A percentile compares a stretch with the other conserved stretches of the same genome.
Conservation (phyloP, 2,329 filamentous ascomycete genomes). For the Truncatella angustata region DNA sequence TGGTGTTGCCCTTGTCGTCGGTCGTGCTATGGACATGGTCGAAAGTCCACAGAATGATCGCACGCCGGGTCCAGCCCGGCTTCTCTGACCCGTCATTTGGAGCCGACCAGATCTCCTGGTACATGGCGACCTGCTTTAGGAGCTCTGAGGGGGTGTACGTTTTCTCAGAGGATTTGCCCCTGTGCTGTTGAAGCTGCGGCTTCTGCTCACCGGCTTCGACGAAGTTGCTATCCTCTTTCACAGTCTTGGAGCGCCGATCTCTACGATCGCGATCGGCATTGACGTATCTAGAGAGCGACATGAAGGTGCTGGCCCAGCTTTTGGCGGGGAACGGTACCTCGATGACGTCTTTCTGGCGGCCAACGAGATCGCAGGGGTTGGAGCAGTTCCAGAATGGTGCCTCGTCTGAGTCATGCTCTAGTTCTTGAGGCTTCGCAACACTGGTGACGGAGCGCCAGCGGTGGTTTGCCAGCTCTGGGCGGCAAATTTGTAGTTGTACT, state of each 20-base stretch:
- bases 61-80: slow-evolving; percentile 52
- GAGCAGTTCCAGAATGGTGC: slow-evolving; percentile 42
- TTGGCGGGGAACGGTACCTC: slow-evolving; percentile 57
- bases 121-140: slow-evolving; percentile 62
- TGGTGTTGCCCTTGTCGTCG: slow-evolving; percentile 38
- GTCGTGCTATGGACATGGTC: slow-evolving; percentile 48
- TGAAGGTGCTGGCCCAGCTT: slow-evolving; percentile 58
- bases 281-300: slow-evolving; percentile 52
- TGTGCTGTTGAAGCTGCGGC: background rate
- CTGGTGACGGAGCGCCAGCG: slow-evolving; percentile 61
- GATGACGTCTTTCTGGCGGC: slow-evolving; percentile 37
- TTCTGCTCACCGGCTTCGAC: background rate
- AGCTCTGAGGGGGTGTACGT: slow-evolving; percentile 40
- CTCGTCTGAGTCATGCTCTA: slow-evolving; percentile 42
- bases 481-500: slow-evolving; percentile 57
- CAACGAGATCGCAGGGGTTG: slow-evolving; percentile 42
- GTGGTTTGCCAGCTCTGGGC: slow-evolving; percentile 51
- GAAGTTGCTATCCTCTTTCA: slow-evolving; percentile 33
- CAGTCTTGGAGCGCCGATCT: background rate
- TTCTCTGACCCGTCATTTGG: slow-evolving; percentile 34
- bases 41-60: slow-evolving; percentile 64
- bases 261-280: slow-evolving; percentile 26
- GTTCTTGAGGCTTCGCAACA: slow-evolving; percentile 55
- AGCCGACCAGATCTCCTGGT: slow-evolving; percentile 63
- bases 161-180: slow-evolving; percentile 11